A percentile compares a stretch with the other conserved stretches of the same genome.
Evolutionary conservation across 805 yeast species (phyloP).

Genomic region (Blastobotrys parvus): DNA sequence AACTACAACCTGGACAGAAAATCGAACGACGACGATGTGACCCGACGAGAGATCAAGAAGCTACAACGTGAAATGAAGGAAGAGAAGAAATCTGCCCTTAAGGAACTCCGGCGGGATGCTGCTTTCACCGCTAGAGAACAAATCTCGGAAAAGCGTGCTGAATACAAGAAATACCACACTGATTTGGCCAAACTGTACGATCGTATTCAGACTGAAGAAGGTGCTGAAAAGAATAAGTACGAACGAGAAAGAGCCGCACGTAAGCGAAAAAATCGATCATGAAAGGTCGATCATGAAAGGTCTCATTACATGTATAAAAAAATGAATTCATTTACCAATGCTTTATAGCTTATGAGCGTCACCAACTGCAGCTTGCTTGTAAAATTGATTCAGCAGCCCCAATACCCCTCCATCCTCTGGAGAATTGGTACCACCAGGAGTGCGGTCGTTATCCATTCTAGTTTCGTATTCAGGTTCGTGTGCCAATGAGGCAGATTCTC

Average conservation of each 20-base stretch:
- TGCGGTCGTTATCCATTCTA: not conserved
- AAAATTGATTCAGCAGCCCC: conserved; percentile 75
- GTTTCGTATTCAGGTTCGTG: not conserved
- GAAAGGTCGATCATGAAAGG: not conserved
- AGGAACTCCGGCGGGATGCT: conserved; percentile 85
- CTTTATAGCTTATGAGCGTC: conserved; percentile 30
- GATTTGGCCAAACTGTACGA: conserved; percentile 84
- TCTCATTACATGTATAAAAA: not conserved
- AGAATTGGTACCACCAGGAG: conserved; percentile 11
- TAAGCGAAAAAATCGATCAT: conserved; percentile 31
- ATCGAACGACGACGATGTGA: conserved; percentile 76
- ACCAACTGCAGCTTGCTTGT: conserved; percentile 34
- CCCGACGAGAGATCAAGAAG: conserved; percentile 75
- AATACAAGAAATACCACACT: conserved; percentile 72
- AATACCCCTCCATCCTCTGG: conserved; percentile 46
- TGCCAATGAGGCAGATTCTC: not conserved
- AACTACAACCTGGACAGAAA: conserved; percentile 93
- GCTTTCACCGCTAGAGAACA: conserved; percentile 81
- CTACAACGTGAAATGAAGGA: conserved; percentile 80
- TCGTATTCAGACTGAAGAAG: conserved; percentile 86
- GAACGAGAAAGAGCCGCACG: conserved; percentile 74
- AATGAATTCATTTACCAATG: conserved; percentile 19
- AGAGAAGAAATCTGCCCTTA: conserved; percentile 79
- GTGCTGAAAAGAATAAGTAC: conserved; percentile 87
- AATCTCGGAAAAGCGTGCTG: conserved; percentile 65